Percentiles rank a stretch among this genome's conserved stretches.
phyloP scores from a whole-genome alignment of 495 filamentous ascomycete species.

The Letharia lupina region DNA sequence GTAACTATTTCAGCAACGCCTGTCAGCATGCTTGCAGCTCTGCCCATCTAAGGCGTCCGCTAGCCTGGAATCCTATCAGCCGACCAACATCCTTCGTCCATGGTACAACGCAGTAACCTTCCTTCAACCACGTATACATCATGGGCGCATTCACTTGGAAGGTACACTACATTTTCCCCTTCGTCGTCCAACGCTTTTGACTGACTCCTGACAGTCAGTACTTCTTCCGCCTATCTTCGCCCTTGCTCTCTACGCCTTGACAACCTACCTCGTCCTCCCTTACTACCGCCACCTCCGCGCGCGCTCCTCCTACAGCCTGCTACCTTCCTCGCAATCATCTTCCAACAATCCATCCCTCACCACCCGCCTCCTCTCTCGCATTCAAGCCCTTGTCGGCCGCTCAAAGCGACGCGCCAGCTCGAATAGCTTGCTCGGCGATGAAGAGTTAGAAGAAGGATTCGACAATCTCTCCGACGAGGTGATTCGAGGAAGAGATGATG shows the following conservation, averaged over 20 bases:
- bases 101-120: background rate
- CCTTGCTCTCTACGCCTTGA: constrained; percentile 61
- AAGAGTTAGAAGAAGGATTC: constrained; percentile 25
- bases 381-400: constrained; percentile 11
- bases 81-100: background rate
- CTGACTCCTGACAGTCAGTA: constrained; percentile 50
- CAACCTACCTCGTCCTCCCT: constrained; percentile 64
- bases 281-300: constrained; percentile 66
- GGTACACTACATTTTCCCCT: background rate
- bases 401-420: constrained; percentile 17
- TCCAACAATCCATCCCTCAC: constrained; percentile 16
- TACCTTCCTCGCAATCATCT: constrained; percentile 24
- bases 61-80: background rate
- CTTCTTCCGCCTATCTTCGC: constrained; percentile 72
- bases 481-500: constrained; percentile 45
- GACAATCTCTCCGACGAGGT: constrained; percentile 49
- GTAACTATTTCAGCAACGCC: background rate
- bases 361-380: constrained; percentile 11
- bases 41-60: background rate
- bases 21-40: constrained; percentile 1
- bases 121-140: background rate
- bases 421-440: constrained; percentile 24
- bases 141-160: constrained; percentile 10
- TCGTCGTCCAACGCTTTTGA: background rate
- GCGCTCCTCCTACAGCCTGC: constrained; percentile 51